Conservation (phyloP, 2,329 filamentous ascomycete genomes). For the Lachnellula suecica region DNA sequence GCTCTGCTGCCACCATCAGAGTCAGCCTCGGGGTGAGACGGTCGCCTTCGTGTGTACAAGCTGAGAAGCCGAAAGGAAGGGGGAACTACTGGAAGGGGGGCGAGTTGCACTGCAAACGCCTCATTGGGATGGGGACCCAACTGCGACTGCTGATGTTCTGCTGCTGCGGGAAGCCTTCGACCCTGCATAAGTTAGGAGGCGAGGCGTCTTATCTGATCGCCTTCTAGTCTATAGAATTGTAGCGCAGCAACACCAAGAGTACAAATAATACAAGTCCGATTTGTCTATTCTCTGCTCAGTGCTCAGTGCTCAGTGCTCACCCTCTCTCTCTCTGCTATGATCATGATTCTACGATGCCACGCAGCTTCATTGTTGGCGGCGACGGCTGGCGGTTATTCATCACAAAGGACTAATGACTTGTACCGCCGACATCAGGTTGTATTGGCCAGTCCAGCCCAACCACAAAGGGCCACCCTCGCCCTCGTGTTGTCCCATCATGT, state of each 20-base stretch:
- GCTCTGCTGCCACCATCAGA: background rate
- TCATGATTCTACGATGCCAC: background rate
- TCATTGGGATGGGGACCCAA: background rate
- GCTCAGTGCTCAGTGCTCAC: too few relatives aligned
- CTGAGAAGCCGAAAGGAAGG: too few relatives aligned
- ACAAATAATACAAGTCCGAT: too few relatives aligned
- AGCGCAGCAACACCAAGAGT: too few relatives aligned
- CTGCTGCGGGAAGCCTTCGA: background rate
- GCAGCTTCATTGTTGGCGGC: background rate
- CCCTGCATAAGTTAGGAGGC: too few relatives aligned
- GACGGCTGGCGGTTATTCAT: constrained; percentile 13
- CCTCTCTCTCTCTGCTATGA: too few relatives aligned
- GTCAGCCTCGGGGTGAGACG: background rate
- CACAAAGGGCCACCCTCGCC: constrained; percentile 1
- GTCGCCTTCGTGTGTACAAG: background rate
- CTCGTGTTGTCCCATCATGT: background rate
- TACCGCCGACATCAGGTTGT: constrained; percentile 1
- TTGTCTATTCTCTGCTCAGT: too few relatives aligned
- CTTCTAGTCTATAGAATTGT: too few relatives aligned
- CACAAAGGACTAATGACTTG: constrained; percentile 14
- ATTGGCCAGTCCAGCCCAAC: constrained; percentile 9
- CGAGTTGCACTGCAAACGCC: too few relatives aligned
- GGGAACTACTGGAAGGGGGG: too few relatives aligned
- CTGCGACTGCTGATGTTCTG: background rate
- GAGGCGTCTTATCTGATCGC: too few relatives aligned